Base-by-base conservation (phyloP, 148 eudicot genomes). In the Vaccinium darrowii region DNA sequence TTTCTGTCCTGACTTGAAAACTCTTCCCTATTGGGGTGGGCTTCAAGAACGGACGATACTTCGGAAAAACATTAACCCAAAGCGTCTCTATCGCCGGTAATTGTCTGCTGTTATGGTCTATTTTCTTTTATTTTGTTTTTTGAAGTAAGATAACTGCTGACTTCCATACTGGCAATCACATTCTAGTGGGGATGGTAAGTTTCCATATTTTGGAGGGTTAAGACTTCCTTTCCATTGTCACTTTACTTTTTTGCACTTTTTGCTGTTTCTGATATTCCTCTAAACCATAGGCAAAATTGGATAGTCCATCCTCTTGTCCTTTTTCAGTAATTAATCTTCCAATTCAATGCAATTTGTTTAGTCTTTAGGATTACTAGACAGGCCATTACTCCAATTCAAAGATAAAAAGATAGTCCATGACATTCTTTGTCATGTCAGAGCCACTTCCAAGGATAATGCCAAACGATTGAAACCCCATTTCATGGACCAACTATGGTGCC, bases 21-120 rank as follows among this genome's bases (percentile, higher is more conserved):
- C 93, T 51, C 98, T 97, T 85, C 99, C 99, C 18, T 97, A 97
- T 85, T 97, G 99, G 99, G 99, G 99, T 77, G 98, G 98, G 82
- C 92, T 92, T 86, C 95, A 93, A 84, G 99, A 97, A 85, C 92
- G 99, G 82, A 93, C 90, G 51, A 86, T 97, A 80, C 95, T 97
- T 65, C 88, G 99, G 87, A 97, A 95, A 86, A 97, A 97, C 85
- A 95, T 97, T 19, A 92, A 93, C 86, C 98, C 98, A 52, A 97
- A 94, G 89, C 95, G 99, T 88, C 99, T 97, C 84, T 97, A 97
- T 91, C 96, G 98, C 81, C 90, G 98, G 99, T 95, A 92, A 89
- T 85, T 78, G 36, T 86, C 53, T 73, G 6, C 50, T 52, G 14
- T n/a, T 36, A 23, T 71, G 23, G 23, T 23, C 78, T 19, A 30